Conservation (phyloP, 495 filamentous ascomycete species). For the Filosporella fistucella region DNA sequence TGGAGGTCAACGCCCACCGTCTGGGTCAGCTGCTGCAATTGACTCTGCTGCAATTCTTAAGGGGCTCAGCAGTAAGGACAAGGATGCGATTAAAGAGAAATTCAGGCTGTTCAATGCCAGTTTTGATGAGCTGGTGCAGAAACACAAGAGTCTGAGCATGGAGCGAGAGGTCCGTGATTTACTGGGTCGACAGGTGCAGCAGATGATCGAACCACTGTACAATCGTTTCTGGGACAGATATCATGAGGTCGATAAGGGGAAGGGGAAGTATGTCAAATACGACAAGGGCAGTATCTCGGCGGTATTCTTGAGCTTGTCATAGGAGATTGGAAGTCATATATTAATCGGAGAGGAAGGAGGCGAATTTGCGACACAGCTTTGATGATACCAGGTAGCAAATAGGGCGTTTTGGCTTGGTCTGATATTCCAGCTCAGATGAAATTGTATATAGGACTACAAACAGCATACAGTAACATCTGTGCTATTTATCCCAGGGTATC, state of each 20-base stretch:
- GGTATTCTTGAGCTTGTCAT: constrained; percentile 40
- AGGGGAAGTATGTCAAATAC: constrained; percentile 96
- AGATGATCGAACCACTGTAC: constrained; percentile 91
- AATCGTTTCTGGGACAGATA: constrained; percentile 95
- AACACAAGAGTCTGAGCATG: constrained; percentile 76
- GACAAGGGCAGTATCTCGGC: constrained; percentile 67
- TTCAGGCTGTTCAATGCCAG: constrained; percentile 81
- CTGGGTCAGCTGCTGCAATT: constrained; percentile 55
- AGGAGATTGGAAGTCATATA: too few species aligned
- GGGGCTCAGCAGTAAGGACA: constrained; percentile 77
- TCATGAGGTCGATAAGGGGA: constrained; percentile 94
- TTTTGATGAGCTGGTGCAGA: constrained; percentile 82
- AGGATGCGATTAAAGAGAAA: constrained; percentile 93
- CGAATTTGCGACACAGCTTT: too few species aligned
- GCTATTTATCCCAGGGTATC: too few species aligned
- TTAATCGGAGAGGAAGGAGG: too few species aligned
- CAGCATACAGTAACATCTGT: too few species aligned
- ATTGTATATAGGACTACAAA: too few species aligned
- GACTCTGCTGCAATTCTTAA: constrained; percentile 82
- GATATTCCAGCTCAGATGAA: too few species aligned
- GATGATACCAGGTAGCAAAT: too few species aligned
- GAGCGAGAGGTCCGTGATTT: constrained; percentile 81
- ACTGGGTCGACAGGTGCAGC: constrained; percentile 77
- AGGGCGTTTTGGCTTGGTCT: too few species aligned
- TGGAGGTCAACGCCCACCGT: constrained; percentile 54